These are phyloP conservation scores for Wallacemonas sp. DNA, from an alignment of 208 protist species.

Conservation along the genomic window DNA sequence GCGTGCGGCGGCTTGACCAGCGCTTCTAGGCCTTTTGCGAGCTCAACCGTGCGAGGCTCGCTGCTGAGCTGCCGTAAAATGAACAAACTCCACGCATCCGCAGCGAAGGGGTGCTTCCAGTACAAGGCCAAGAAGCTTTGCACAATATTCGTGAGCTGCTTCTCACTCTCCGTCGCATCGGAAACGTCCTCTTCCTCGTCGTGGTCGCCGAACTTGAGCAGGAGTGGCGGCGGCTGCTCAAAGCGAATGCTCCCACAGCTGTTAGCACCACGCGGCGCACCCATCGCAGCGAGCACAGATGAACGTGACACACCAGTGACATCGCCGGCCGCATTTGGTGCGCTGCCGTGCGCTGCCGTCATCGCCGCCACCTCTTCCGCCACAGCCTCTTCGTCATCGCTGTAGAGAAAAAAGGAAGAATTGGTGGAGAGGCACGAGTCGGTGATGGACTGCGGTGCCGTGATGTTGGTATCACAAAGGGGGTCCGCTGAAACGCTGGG, in stretches of 20 bases:
- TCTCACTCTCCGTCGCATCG: conserved; percentile 2
- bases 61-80: conserved; percentile 31
- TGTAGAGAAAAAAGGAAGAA: conserved; percentile 8
- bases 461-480: too few species aligned
- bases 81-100: conserved; percentile 28
- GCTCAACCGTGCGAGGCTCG: conserved; percentile 24
- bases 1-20: conserved; percentile 6
- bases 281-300: too few species aligned
- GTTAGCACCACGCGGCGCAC: background rate
- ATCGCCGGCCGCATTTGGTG: background rate
- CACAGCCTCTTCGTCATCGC: conserved; percentile 7
- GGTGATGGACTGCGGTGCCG: background rate
- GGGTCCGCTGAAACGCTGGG: too few species aligned
- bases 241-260: background rate
- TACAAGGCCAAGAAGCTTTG: conserved; percentile 44
- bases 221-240: background rate
- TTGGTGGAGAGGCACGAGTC: background rate
- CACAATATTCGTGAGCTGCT: conserved; percentile 23
- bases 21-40: conserved; percentile 13
- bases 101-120: conserved; percentile 28
- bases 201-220: background rate
- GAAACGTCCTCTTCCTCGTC: conserved; percentile 15
- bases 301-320: background rate
- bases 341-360: background rate
- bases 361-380: conserved; percentile 1